phyloP scores from a whole-genome alignment of 257 asterid species.

The Marsdenia floribunda region DNA sequence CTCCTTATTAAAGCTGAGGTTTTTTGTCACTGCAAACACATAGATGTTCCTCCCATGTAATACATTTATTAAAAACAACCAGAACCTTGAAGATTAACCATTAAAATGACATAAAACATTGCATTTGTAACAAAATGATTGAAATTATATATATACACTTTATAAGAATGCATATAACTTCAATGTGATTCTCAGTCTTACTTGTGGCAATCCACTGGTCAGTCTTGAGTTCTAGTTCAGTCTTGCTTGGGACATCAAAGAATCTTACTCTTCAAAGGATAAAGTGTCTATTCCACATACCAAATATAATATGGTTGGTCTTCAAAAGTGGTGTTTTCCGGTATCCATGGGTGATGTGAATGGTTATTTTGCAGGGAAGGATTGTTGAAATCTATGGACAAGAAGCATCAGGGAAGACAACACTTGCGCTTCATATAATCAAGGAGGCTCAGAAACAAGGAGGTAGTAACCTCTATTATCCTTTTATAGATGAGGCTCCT shows the following conservation, averaged over 20 bases:
- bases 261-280: neutral
- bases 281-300: neutral
- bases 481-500: neutral
- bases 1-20: neutral
- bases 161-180: neutral
- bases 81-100: neutral
- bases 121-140: neutral
- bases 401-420: slow-evolving; percentile 99
- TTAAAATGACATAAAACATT: neutral
- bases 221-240: neutral
- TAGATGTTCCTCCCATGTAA: neutral
- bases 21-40: neutral
- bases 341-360: slow-evolving; percentile 3
- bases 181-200: slow-evolving; percentile 5
- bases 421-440: slow-evolving; percentile 84
- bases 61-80: neutral
- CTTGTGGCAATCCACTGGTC: neutral
- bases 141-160: neutral
- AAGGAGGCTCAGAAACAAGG: slow-evolving; percentile 97
- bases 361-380: slow-evolving; percentile 56
- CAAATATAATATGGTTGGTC: neutral
- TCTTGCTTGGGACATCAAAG: neutral
- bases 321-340: neutral
- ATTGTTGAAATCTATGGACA: slow-evolving; percentile 88
- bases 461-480: slow-evolving; percentile 39